phyloP scores from a whole-genome alignment of 306 rosid genomes.

The Abrus pulchellus region DNA sequence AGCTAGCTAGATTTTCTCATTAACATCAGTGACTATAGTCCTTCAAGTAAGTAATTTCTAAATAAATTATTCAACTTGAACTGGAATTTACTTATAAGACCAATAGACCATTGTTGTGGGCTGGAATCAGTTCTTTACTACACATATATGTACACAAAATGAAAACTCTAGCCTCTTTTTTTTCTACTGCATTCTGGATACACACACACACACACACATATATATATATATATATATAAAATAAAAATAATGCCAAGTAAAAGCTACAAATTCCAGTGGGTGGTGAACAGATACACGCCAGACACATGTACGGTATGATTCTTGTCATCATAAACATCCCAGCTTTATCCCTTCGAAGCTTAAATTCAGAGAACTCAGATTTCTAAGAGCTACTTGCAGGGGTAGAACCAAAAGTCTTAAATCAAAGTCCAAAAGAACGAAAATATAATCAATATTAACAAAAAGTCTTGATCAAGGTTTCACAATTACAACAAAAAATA shows the following conservation, averaged over 20 bases:
- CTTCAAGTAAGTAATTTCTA: neutral
- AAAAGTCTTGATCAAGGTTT: no score
- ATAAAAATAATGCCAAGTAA: neutral
- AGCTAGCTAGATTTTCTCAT: no score
- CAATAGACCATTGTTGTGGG: neutral
- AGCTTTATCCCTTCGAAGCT: slow-evolving; percentile 23
- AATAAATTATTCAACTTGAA: slow-evolving; percentile 47
- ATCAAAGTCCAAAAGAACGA: no score
- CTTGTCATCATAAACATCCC: no score
- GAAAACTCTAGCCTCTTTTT: neutral
- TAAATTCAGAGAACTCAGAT: slow-evolving; percentile 33
- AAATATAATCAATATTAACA: no score
- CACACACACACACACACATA: neutral
- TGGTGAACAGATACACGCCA: no score
- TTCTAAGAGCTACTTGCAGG: neutral
- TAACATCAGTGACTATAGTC: no score
- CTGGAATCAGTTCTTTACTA: neutral
- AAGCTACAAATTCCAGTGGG: neutral
- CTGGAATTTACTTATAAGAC: neutral
- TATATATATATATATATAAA: no score
- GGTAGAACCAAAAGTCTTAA: neutral
- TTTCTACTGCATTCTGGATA: neutral
- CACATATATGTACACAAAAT: neutral
- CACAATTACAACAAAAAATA: no score
- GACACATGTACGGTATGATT: no score